phyloP scores from a whole-genome alignment of 495 filamentous ascomycete species.

The Penicillium angulare region DNA sequence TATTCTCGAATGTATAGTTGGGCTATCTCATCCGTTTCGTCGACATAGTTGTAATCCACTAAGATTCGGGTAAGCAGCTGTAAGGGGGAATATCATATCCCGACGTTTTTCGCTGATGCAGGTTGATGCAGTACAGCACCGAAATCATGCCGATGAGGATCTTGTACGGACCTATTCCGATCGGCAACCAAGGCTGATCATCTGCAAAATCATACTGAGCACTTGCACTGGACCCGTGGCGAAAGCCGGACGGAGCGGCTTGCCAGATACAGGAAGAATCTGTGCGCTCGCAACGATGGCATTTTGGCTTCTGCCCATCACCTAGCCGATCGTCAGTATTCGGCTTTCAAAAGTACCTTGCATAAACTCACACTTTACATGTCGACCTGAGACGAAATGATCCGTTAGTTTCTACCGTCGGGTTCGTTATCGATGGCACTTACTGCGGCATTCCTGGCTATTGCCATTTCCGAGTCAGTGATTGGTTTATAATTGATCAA shows the following conservation, averaged over 20 bases:
- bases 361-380: conserved; percentile 19
- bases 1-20: conserved; percentile 10
- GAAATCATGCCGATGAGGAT: not conserved
- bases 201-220: conserved; percentile 20
- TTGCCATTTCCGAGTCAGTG: conserved; percentile 5
- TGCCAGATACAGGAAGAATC: conserved; percentile 20
- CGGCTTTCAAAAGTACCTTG: not conserved
- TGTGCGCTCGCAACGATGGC: conserved; percentile 16
- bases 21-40: conserved; percentile 22
- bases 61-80: not conserved
- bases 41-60: conserved; percentile 21
- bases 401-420: not conserved
- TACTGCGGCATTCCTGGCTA: conserved; percentile 21
- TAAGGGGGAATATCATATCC: conserved; percentile 5
- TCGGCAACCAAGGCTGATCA: conserved; percentile 21
- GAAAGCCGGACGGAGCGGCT: conserved; percentile 11
- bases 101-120: no score
- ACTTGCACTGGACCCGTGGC: conserved; percentile 25
- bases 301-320: conserved; percentile 19
- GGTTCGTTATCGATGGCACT: conserved; percentile 1
- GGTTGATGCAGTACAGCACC: no score
- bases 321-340: conserved; percentile 3
- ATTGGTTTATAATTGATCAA: not conserved
- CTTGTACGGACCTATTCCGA: conserved; percentile 9
- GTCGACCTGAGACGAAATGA: conserved; percentile 6